phyloP scores from a whole-genome alignment of 331 rosid species.

The Telfairia occidentalis region DNA sequence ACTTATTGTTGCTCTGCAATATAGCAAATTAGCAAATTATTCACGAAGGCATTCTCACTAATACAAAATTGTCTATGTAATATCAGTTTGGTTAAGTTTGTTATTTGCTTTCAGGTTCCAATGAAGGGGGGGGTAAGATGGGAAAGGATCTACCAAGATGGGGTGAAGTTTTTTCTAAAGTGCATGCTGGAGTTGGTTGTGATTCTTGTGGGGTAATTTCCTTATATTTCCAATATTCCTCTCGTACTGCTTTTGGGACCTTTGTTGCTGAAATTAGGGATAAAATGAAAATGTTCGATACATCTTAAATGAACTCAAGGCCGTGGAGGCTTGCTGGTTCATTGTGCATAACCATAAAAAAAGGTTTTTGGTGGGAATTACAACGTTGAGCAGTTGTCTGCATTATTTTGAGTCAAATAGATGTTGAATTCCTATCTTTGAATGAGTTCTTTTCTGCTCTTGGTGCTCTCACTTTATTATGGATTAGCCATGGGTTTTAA shows the following conservation, averaged over 20 bases:
- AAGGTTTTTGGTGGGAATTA: not conserved
- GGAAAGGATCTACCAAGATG: conserved; percentile 13
- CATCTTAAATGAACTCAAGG: not conserved
- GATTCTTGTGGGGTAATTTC: conserved; percentile 78
- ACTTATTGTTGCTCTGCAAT: not conserved
- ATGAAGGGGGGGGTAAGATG: not conserved
- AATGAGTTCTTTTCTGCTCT: too few relatives aligned
- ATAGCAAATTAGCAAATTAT: not conserved
- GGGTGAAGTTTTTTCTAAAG: conserved; percentile 14
- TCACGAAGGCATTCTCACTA: not conserved
- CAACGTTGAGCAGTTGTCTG: not conserved
- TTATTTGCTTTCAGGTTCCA: conserved; percentile 35
- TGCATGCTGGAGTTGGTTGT: conserved; percentile 48
- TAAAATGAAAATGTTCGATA: not conserved
- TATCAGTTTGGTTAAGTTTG: not conserved
- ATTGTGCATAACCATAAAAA: not conserved
- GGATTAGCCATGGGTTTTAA: too few relatives aligned
- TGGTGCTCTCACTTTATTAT: too few relatives aligned
- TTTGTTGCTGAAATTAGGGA: not conserved
- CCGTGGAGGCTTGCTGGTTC: not conserved
- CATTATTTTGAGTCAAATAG: not conserved
- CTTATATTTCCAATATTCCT: conserved; percentile 13
- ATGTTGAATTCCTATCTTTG: not conserved
- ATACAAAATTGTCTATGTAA: not conserved
- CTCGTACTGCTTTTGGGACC: not conserved